These are phyloP conservation scores for Selaginella tamariscina DNA, from an alignment of 75 land plant species.

Conservation along the genomic window DNA sequence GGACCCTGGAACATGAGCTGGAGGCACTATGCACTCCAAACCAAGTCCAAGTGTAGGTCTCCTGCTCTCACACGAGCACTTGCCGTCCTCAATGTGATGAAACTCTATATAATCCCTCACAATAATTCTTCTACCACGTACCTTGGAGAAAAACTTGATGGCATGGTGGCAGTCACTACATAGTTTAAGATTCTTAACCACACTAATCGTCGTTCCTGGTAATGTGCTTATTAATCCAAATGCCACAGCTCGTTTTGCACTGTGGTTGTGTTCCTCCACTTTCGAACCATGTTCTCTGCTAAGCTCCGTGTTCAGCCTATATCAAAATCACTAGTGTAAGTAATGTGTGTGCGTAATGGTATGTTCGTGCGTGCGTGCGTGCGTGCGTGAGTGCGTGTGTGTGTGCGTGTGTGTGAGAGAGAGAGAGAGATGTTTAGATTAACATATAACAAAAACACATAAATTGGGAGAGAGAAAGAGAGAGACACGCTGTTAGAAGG, in stretches of 20 bases:
- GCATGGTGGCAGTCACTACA: constrained; percentile 10
- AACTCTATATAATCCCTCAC: constrained; percentile 8
- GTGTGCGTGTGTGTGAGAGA: too few species aligned
- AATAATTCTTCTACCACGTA: neutral
- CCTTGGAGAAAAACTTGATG: constrained; percentile 8
- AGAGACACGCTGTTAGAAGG: too few species aligned
- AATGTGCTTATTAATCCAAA: neutral
- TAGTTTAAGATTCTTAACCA: neutral
- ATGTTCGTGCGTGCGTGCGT: too few species aligned
- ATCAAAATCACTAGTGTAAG: too few species aligned
- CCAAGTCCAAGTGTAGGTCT: neutral
- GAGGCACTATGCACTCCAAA: neutral
- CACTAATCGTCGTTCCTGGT: constrained; percentile 8
- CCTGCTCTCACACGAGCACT: neutral
- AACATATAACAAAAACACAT: too few species aligned
- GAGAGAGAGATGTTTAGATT: too few species aligned
- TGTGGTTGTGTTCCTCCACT: neutral
- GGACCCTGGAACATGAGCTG: neutral
- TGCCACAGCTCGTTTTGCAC: constrained; percentile 8
- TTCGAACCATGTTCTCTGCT: neutral
- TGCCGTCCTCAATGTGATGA: constrained; percentile 8
- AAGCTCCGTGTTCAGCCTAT: neutral
- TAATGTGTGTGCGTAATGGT: too few species aligned
- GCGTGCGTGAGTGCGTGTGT: too few species aligned
- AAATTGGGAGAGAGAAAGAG: too few species aligned